phyloP scores from a whole-genome alignment of 2,329 filamentous ascomycete genomes.

The Fusarium heterosporum region DNA sequence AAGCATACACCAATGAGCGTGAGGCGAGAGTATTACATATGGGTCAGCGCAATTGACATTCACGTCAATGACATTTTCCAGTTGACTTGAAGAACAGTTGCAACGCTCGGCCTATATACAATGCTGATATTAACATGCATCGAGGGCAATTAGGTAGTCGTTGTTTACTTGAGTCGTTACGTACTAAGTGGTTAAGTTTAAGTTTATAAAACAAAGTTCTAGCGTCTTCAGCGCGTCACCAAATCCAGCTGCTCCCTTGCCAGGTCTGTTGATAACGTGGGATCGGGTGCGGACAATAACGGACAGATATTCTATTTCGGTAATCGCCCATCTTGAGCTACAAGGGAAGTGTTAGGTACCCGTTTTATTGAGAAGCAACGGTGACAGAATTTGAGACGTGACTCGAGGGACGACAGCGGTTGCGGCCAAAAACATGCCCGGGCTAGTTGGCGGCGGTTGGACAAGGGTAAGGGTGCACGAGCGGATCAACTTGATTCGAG shows the following conservation, averaged over 20 bases:
- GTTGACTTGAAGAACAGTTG: too few relatives aligned
- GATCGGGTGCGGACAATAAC: neutral
- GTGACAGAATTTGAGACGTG: slow-evolving; percentile 13
- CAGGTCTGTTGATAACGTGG: neutral
- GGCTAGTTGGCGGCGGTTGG: neutral
- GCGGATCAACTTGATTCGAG: slow-evolving; percentile 38
- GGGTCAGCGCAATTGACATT: too few relatives aligned
- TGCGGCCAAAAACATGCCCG: slow-evolving; percentile 25
- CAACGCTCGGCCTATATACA: too few relatives aligned
- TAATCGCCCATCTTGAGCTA: slow-evolving; percentile 19
- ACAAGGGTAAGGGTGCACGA: slow-evolving; percentile 6
- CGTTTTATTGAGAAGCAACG: slow-evolving; percentile 19
- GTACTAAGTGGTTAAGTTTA: neutral
- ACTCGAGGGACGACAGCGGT: slow-evolving; percentile 5
- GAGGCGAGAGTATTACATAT: too few relatives aligned
- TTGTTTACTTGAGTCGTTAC: neutral
- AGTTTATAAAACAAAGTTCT: neutral
- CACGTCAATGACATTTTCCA: too few relatives aligned
- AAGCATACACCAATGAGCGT: too few relatives aligned
- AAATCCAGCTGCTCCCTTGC: neutral
- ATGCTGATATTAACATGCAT: too few relatives aligned
- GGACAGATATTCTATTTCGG: slow-evolving; percentile 30
- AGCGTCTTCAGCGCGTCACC: neutral
- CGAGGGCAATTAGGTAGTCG: neutral
- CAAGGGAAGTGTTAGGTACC: neutral